Base-by-base conservation (phyloP, 176 grass and related monocot genomes). In the Carex kokanica region DNA sequence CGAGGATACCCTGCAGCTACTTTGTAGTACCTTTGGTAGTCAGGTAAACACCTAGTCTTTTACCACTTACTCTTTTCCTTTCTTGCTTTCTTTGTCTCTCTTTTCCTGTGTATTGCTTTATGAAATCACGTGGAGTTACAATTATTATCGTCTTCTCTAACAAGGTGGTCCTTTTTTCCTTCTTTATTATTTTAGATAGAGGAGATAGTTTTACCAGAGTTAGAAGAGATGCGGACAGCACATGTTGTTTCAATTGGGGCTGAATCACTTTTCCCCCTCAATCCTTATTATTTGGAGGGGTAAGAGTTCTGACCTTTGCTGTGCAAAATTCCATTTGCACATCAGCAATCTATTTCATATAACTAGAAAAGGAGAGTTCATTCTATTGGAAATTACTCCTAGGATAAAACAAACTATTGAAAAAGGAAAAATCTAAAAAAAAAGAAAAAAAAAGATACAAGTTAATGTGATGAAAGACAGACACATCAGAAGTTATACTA, bases 121-220 rank as follows among this genome's bases (percentile, higher is more conserved):
- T 52, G n/a, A 13, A 74, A 75, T 64, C 49, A 65, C 2, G 2
- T 84, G 10, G n/a, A 10, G 13, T 45, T 77, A 49, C 4, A 87
- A 12, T 57, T 74, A 18, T 53, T 27, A 60, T 81, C 1, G 1
- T 54, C 51, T 75, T 80, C 32, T 85, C 67, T 66, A n/a, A 78
- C 86, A 84, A 92, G 43, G 32, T 84, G 16, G 36, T 20, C 51
- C 8, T 51, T 90, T 74, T 78, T 58, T 34, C 47, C 14, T 53
- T 52, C 65, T 69, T 18, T 69, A 5, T 56, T 86, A 23, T 91
- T 85, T 4, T 90, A 99, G 96, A 89, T 89, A 58, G 82, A 85
- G 88, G 96, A 99, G 78, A 99, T 99, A 93, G 85, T 89, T 85
- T 90, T 99, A 78, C 96, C 96, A 85, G 96, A 99, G 77, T 87